Percentiles rank a stretch among this genome's conserved stretches.
These are phyloP conservation scores for Nicotiana otophora DNA, from an alignment of 257 asterid genomes.

Conservation along the genomic window DNA sequence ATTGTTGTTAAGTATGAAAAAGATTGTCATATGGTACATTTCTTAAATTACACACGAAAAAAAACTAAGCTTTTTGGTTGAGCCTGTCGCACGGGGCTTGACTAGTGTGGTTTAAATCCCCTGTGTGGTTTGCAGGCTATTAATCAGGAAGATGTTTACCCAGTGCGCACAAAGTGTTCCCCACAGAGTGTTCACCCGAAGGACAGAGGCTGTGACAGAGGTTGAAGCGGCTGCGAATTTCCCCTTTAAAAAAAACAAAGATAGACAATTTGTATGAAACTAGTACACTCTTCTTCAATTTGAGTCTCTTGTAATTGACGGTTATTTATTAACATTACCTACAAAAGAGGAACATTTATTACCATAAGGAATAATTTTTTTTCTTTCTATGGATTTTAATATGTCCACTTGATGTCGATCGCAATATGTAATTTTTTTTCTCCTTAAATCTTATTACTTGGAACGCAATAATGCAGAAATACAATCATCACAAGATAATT, in stretches of 20 bases:
- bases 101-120: too few species aligned
- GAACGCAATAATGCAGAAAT: neutral
- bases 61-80: neutral
- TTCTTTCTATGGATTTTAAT: neutral
- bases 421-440: neutral
- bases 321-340: conserved; percentile 8
- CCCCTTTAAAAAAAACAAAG: too few species aligned
- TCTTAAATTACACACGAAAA: neutral
- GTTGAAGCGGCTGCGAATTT: too few species aligned
- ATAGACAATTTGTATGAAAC: neutral
- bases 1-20: neutral
- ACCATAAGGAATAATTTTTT: neutral
- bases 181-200: too few species aligned
- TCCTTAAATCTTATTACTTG: neutral
- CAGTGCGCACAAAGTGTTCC: too few species aligned
- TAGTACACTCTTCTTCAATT: neutral
- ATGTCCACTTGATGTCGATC: neutral
- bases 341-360: neutral
- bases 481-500: neutral
- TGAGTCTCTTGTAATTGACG: neutral
- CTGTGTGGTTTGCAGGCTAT: too few species aligned
- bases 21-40: neutral
- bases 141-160: too few species aligned
- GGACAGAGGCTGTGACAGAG: too few species aligned
- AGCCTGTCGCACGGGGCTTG: too few species aligned